Evolutionary conservation across 2,329 filamentous ascomycete genomes (phyloP), one percentile per base, ranked within the genome.

Genomic region (Paraphaeosphaeria minitans): DNA sequence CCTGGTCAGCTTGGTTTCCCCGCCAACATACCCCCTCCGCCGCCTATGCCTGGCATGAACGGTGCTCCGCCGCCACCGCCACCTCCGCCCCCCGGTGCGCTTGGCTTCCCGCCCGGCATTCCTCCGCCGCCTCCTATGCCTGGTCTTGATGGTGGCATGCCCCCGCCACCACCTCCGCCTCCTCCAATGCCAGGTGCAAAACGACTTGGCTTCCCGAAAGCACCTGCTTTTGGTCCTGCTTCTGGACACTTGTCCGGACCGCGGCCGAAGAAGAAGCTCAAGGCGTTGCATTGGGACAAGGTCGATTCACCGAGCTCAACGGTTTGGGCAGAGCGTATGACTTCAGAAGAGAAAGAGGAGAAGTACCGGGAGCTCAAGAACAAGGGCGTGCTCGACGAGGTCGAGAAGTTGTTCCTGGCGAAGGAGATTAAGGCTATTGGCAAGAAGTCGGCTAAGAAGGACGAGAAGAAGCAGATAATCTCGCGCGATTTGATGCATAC

Each of bases 211-310:
- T 97, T 90, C 80, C 84, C 88, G 49, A 85, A 89, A 64, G 82
- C 86, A 65, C 82, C 84, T 33, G 81, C 82, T 57, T 79, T 81
- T 21, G 75, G 83, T 5, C 73, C 83, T 14, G 79, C 87, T 22
- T 85, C 86, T 8, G 82, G 92, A 66, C 87, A 89, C 45, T 80
- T 96, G 69, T 89, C 92, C 37, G 90, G 93, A 60, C 91, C 93
- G 53, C 84, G 94, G 68, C 93, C 95, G 22, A 98, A 97, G 86
- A 98, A 97, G 87, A 99, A 98, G 84, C 92, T 99, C 78, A 99
- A 99, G 87, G 94, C 94, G 59, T 84, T 99, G 67, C 95, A 99
- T 81, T 98, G 95, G 94, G 95, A 99, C 80, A 98, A 98, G 82
- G 92, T 99, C 55, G 95, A 99, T 78, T 86, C 91, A 54, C 91